Evolutionary conservation across 2,329 filamentous ascomycete species (phyloP), one percentile per base, ranked within the genome.

Genomic region (Arthrobotrys megalospora): DNA sequence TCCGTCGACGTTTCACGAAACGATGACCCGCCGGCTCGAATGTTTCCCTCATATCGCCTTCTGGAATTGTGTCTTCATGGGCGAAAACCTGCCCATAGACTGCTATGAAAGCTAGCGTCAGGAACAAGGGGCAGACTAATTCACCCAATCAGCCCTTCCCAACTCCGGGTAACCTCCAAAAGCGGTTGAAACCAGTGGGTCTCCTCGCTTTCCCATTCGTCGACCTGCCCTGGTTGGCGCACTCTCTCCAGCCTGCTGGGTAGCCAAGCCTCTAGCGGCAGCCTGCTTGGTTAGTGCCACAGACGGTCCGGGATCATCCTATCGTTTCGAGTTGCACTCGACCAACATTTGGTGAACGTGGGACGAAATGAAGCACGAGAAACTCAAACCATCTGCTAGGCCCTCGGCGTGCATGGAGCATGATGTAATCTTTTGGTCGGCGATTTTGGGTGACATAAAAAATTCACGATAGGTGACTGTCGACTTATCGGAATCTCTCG

Each of bases 341-440:
- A 19, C 36, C 50, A 67, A 60, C 16, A 50, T 62, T 67, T 47
- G 43, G 19, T 48, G 34, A 50, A 24, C 43, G 66, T 70, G 66
- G 63, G 19, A 53, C 70, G 32, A 73, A 10, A 48, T 32, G 16
- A 36, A 52, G 53, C 43, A 63, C 43, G 41, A 63, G 55, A 63
- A 52, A 66, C 36, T 50, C 32, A 65, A 52, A 38, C 41, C 45
- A 45, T 67, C 34, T 55, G 21, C 32, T 48, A 24, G 34, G 16
- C 28, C 50, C 45, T 66, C 58, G 34, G 55, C 63, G n/a, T 76
- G 65, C 65, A 70, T 64, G 32, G 70, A 24, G 60, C 66, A 77
- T 77, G 73, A 77, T 77, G 73, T 77, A 77, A 77, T 77, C 28
- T 58, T 28, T 34, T 71, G 38, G 72, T 77, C 73, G 73, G 65